Evolutionary conservation across 108 stramenopile genomes (phyloP).

Genomic region (Fragilariopsis cylindrus): DNA sequence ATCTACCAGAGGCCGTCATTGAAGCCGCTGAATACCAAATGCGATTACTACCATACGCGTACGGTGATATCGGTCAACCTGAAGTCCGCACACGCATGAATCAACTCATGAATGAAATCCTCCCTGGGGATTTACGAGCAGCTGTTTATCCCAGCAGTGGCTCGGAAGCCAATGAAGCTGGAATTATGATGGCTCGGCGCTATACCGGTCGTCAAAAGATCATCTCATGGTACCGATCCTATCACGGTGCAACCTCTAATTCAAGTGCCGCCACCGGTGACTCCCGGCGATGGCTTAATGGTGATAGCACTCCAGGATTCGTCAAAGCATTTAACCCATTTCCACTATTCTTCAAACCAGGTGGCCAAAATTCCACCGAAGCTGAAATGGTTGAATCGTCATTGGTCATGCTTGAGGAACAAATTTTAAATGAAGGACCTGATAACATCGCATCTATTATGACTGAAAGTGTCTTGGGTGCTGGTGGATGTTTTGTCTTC

Average conservation of each 20-base stretch:
- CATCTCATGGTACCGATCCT: conserved; percentile 73
- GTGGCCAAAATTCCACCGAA: conserved; percentile 42
- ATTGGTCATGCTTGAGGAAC: conserved; percentile 62
- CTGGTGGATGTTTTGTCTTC: conserved; percentile 88
- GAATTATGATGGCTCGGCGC: conserved; percentile 92
- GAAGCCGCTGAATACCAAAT: conserved; percentile 57
- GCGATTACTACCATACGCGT: conserved; percentile 44
- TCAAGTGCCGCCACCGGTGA: conserved; percentile 91
- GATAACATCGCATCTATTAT: conserved; percentile 87
- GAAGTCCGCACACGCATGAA: conserved; percentile 54
- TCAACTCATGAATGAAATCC: conserved; percentile 58
- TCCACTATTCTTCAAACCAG: conserved; percentile 56
- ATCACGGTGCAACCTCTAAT: conserved; percentile 92
- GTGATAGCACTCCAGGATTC: conserved; percentile 46
- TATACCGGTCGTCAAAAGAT: conserved; percentile 68
- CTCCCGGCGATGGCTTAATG: conserved; percentile 61
- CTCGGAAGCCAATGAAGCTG: conserved; percentile 96
- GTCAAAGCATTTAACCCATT: conserved; percentile 65
- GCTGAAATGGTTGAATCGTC: conserved; percentile 48
- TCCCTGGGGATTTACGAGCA: conserved; percentile 56
- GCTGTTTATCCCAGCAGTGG: conserved; percentile 96
- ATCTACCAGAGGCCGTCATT: conserved; percentile 42
- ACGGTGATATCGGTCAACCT: conserved; percentile 61
- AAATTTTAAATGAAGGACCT: conserved; percentile 66
- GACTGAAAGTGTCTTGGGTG: conserved; percentile 93